Conservation (phyloP, 164 flowering plant species). For the Kingdonia uniflora region DNA sequence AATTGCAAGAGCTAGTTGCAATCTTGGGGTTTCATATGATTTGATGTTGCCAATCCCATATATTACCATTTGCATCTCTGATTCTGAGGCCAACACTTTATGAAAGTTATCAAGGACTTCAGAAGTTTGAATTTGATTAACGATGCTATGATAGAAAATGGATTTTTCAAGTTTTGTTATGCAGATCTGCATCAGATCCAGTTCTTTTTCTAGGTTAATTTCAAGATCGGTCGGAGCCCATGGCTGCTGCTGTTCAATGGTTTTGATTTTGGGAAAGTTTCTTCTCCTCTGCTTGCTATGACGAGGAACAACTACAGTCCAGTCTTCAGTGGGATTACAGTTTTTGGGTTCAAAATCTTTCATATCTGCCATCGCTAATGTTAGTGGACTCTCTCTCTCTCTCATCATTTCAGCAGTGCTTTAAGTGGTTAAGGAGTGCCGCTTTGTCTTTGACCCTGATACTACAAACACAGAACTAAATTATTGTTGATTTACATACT, state of each 20-base stretch:
- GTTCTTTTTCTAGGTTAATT: constrained; percentile 27
- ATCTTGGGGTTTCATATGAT: constrained; percentile 47
- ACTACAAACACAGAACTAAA: too few relatives aligned
- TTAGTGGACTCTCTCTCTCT: too few relatives aligned
- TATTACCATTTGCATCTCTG: constrained; percentile 61
- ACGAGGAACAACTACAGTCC: constrained; percentile 66
- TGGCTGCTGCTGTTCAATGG: constrained; percentile 15
- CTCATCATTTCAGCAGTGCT: too few relatives aligned
- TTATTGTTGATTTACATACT: too few relatives aligned
- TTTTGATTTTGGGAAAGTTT: constrained; percentile 11
- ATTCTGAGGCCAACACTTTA: constrained; percentile 38
- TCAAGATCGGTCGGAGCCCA: constrained; percentile 55
- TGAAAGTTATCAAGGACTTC: constrained; percentile 17
- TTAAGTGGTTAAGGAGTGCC: too few relatives aligned
- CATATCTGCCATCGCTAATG: too few relatives aligned
- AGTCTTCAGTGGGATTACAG: constrained; percentile 12
- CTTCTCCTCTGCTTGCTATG: constrained; percentile 34
- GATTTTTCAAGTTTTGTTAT: constrained; percentile 46
- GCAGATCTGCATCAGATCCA: constrained; percentile 29
- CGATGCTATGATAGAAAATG: constrained; percentile 27
- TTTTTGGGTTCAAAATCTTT: too few relatives aligned
- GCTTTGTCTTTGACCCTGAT: too few relatives aligned
- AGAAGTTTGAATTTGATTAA: constrained; percentile 40
- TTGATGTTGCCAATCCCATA: constrained; percentile 94
- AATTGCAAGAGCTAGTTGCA: constrained; percentile 69